Base-by-base conservation (phyloP, 2,329 filamentous ascomycete species). In the Pezicula neosporulosa region DNA sequence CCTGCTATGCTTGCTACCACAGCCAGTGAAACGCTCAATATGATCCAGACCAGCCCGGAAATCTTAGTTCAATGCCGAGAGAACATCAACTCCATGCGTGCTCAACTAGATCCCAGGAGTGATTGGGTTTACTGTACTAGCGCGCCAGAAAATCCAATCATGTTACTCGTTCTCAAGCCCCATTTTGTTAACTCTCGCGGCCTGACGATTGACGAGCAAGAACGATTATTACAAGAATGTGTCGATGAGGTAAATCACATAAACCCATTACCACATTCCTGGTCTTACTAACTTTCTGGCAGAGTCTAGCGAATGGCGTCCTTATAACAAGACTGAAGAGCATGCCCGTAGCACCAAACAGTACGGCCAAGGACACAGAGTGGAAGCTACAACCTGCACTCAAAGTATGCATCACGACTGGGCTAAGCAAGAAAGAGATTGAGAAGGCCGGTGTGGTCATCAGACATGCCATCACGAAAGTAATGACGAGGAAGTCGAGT, bases 1-100 rank as follows among this genome's bases (percentile, higher is more conserved):
- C 94, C 94, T 4, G 94, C 94, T 18, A 87, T 99, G 76, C 77
- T 96, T 48, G 91, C 94, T 16, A 96, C 95, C n/a, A 97, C 92
- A 0, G 91, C 93, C 1, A 96, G 90, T 66, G 94, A 97, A 72
- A 93, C 91, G 1, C 80, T 97, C 51, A 85, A 85, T 50, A 75
- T 97, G 60, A 77, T 99, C 47, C 91, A 97, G 70, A 87, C 87
- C 39, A 91, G 87, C 65, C 92, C 93, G 0, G 90, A 96, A 51
- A 84, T 95, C 36, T 73, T 97, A 47, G 73, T 76, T 1, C 85
- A 86, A 59, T 82, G 95, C 63, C 82, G 92, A 48, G 93, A 97
- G 60, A 93, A 95, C 63, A 91, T 92, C 67, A 88, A 85, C 67
- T 79, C 84, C 0, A 90, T 99, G 86, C 83, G 86, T 64, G 83